phyloP scores from a whole-genome alignment of 257 asterid genomes.

The Galeopsis tetrahit region DNA sequence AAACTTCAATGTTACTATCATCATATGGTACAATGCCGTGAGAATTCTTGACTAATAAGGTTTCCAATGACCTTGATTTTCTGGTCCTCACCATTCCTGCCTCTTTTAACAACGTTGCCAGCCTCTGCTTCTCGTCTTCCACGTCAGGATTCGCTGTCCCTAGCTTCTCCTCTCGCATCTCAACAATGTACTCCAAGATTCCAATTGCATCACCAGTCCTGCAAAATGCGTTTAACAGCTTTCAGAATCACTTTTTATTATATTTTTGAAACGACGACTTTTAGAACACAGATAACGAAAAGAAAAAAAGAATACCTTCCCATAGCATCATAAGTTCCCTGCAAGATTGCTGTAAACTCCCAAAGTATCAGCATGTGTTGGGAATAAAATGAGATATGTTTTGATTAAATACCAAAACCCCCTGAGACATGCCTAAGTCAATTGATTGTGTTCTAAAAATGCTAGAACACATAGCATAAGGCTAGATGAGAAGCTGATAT shows the following conservation, averaged over 20 bases:
- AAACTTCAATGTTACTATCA: slow-evolving; percentile 38
- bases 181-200: slow-evolving; percentile 77
- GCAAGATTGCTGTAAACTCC: slow-evolving; percentile 79
- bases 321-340: slow-evolving; percentile 78
- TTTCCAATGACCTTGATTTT: slow-evolving; percentile 69
- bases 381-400: no score
- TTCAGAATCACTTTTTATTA: no score
- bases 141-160: slow-evolving; percentile 92
- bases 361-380: slow-evolving; percentile 60
- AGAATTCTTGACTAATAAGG: slow-evolving; percentile 58
- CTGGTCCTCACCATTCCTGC: slow-evolving; percentile 69
- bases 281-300: no score
- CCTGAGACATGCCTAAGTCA: no score
- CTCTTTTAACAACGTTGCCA: slow-evolving; percentile 68
- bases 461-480: no score
- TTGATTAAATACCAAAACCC: no score
- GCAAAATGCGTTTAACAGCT: no score
- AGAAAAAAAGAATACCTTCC: slow-evolving; percentile 90
- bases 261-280: no score
- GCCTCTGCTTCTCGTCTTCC: slow-evolving; percentile 75
- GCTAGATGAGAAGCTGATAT: no score
- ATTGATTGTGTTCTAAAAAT: no score
- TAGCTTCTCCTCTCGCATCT: slow-evolving; percentile 85
- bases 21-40: slow-evolving; percentile 38
- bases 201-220: slow-evolving; percentile 86